Base-by-base conservation (phyloP, 75 land plant genomes). In the Pinus tabuliformis region DNA sequence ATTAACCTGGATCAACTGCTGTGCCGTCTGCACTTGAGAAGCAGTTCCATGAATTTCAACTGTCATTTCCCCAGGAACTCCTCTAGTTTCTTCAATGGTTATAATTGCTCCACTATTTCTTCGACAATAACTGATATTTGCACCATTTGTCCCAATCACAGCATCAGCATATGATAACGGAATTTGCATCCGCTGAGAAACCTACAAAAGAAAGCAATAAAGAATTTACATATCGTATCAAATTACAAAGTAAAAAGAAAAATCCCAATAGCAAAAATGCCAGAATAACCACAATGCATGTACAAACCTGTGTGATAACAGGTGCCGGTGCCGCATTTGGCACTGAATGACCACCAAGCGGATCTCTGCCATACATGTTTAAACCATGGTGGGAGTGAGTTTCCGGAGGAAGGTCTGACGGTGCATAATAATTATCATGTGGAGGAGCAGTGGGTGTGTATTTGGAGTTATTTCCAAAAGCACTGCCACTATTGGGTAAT, bases 81-180 rank as follows among this genome's bases (percentile, higher is more conserved):
- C 73, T 68, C 81, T 76, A 59, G 82, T 84, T 73, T 86, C 87
- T 77, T 86, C 87, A 24, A 86, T 79, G 8, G 86, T 86, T 59
- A 86, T 86, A 16, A 82, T 86, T 24, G 87, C 87, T 49, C 87
- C 87, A 84, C 87, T 86, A 37, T 87, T 76, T 45, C 87, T 73
- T 16, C 87, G 82, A 75, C 85, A 80, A 18, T 86, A 84, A 72
- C 86, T 86, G 75, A 86, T 84, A 74, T 84, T 86, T 68, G 87
- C 82, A 66, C 87, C 87, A 36, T 79, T 82, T 42, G 78, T 76
- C 33, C 87, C 87, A 84, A 86, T 86, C 22, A 86, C 76, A 36
- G 87, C 87, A 84, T 86, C 87, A n/a, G 87, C 87, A 73, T 86
- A 86, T 33, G 87, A 86, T 15, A 86, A 72, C 3, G 87, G 87